Evolutionary conservation across 805 yeast species (phyloP), one percentile per base, ranked within the genome.

Genomic region (Kurtzmaniella cleridarum): DNA sequence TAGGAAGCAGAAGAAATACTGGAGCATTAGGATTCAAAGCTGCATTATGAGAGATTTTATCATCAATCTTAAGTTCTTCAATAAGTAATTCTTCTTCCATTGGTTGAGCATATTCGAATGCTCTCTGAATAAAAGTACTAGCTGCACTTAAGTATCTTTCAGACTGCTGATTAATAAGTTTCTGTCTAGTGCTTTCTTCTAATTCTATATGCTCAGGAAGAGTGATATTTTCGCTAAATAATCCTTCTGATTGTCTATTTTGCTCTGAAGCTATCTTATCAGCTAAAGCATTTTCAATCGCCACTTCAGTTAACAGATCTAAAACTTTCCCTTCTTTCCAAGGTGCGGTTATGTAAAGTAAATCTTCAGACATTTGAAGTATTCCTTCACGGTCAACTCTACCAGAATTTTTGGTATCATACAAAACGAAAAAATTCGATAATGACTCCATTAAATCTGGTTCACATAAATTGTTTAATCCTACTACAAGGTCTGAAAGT

Each of bases 101-200:
- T 1, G 93, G 85, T 46, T 78, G 84, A 0, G 96, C 95, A 58
- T 89, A 88, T 53, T 89, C 95, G 55, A 89, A 89, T 0, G 95
- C 88, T 43, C 95, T 68, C 57, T 86, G 87, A 33, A 91, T 76
- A 50, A 91, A 93, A 14, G 76, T 79, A 44, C 95, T 84, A 3
- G 95, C 93, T 0, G 96, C 91, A 2, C 87, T 75, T 20, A 93
- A 68, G 53, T 89, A 91, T 44, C 96, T 64, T 50, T 82, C 89
- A n/a, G 79, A 63, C 57, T 84, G 93, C 47, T 73, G 78, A 32
- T 69, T 66, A 46, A 75, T 79, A 53, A 81, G 76, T 35, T 71
- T 71, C 33, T 76, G 79, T 47, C 77, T 79, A 51, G 84, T 84
- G 10, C 18, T 18, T 9, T 16, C 27, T 9, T 16, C 11, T 35